Conservation (phyloP, 1,284 basidiomycete genomes). For the Ceratobasidium sp. region DNA sequence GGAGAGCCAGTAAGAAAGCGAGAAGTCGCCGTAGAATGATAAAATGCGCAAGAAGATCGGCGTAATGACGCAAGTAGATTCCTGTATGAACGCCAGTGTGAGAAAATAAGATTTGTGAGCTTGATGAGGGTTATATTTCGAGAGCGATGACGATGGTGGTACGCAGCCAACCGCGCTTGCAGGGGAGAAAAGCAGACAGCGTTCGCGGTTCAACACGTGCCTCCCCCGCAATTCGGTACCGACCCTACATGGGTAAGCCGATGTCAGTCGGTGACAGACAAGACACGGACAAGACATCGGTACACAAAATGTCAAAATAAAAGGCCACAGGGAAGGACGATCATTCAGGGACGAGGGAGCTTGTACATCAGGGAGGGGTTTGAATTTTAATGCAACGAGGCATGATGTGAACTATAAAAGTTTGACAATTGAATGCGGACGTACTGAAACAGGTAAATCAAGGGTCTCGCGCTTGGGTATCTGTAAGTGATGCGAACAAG, state of each 20-base stretch:
- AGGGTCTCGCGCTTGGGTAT: background rate
- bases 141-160: background rate
- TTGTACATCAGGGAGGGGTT: background rate
- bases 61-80: background rate
- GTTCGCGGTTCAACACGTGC: background rate
- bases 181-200: background rate
- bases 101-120: background rate
- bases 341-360: background rate
- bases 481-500: conserved; percentile 10
- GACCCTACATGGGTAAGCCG: background rate
- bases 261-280: background rate
- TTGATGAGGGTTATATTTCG: background rate
- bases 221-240: background rate
- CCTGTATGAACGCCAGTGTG: background rate
- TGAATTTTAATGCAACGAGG: too few species aligned
- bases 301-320: conserved; percentile 3
- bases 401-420: background rate
- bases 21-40: background rate
- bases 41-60: background rate
- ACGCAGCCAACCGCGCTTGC: background rate
- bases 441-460: background rate
- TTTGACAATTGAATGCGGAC: background rate
- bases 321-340: background rate
- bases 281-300: background rate
- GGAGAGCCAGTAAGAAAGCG: background rate